A percentile compares a stretch with the other conserved stretches of the same genome.
phyloP scores from a whole-genome alignment of 148 eudicot species.

The Rhododendron simsii region DNA sequence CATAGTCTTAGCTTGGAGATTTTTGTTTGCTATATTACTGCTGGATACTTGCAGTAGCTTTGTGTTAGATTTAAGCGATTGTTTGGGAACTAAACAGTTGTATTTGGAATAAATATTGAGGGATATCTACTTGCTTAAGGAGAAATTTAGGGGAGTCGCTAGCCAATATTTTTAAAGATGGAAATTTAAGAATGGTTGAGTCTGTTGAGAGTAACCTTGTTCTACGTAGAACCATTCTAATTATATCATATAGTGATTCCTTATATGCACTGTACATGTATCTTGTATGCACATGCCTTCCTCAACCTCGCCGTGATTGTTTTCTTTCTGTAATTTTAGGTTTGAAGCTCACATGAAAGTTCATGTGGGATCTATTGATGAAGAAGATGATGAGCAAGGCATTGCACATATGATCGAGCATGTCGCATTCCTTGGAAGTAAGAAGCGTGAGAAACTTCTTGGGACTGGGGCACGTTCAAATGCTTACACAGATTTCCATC shows the following conservation, averaged over 20 bases:
- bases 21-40: not conserved
- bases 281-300: not conserved
- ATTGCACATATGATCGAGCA: slow-evolving; percentile 99
- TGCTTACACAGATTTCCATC: slow-evolving; percentile 99
- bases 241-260: not conserved
- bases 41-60: not conserved
- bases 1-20: not conserved
- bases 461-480: slow-evolving; percentile 99
- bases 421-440: slow-evolving; percentile 99
- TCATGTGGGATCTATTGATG: slow-evolving; percentile 97
- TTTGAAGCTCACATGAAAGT: slow-evolving; percentile 99
- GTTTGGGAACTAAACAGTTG: not conserved
- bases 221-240: not conserved
- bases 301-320: not conserved
- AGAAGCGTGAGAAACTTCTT: slow-evolving; percentile 93
- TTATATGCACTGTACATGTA: not conserved
- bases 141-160: not conserved
- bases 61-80: not conserved
- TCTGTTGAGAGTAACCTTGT: not conserved
- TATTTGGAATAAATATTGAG: not conserved
- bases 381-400: slow-evolving; percentile 99
- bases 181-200: not conserved
- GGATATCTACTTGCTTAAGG: not conserved
- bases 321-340: slow-evolving; percentile 30
- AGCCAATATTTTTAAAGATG: not conserved